Conservation (phyloP, 192 early-diverging fungal genomes). For the Backusella australiensis region DNA sequence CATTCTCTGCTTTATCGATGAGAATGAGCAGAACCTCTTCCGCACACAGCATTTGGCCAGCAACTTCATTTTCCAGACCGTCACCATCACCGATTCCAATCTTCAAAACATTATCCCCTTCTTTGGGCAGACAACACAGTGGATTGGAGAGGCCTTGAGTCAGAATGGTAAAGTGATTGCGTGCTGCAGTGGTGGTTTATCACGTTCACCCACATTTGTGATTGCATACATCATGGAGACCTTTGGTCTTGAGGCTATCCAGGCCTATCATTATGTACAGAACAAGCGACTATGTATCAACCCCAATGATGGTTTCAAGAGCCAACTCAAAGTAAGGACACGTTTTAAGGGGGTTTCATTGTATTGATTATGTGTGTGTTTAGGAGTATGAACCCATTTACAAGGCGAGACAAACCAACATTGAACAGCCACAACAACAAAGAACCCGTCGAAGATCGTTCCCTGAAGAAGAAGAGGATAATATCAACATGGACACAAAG, state of each 20-base stretch:
- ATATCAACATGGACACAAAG: neutral
- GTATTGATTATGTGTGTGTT: neutral
- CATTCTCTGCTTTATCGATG: conserved; percentile 74
- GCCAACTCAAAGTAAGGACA: conserved; percentile 66
- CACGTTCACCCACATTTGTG: conserved; percentile 81
- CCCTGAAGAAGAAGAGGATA: conserved; percentile 56
- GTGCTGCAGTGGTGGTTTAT: conserved; percentile 81
- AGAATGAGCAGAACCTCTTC: conserved; percentile 5
- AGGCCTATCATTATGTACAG: conserved; percentile 83
- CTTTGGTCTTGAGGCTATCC: conserved; percentile 58
- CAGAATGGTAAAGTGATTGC: conserved; percentile 56
- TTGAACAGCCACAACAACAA: conserved; percentile 39
- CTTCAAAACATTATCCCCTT: conserved; percentile 82
- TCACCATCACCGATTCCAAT: conserved; percentile 78
- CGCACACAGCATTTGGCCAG: conserved; percentile 30
- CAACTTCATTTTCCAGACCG: conserved; percentile 60
- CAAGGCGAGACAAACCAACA: conserved; percentile 51
- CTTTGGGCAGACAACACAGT: conserved; percentile 61
- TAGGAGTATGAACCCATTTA: conserved; percentile 84
- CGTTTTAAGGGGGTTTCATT: neutral
- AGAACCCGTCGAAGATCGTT: conserved; percentile 49
- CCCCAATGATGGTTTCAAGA: conserved; percentile 78
- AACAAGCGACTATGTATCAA: conserved; percentile 85
- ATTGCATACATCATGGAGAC: conserved; percentile 88
- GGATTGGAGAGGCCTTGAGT: conserved; percentile 48